A percentile compares a stretch with the other conserved stretches of the same genome.
Evolutionary conservation across 768 basidiomycete species (phyloP).

Genomic region (Podaxis rugospora): DNA sequence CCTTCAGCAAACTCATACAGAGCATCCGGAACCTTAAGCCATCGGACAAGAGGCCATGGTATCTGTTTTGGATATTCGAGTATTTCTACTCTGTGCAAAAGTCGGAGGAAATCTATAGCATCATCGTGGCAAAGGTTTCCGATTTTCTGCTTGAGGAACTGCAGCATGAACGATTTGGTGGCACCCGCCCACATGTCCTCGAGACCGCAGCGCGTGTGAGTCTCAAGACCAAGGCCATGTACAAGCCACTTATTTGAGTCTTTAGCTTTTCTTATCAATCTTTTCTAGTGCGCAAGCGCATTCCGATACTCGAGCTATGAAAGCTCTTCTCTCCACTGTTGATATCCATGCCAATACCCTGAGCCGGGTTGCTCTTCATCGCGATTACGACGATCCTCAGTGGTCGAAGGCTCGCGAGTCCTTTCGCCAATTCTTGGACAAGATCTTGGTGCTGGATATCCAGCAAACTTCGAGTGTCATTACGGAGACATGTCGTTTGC

Average conservation of each 20-base stretch:
- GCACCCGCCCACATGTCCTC: slow-evolving; percentile 57
- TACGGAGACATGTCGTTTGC: slow-evolving; percentile 25
- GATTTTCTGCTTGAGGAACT: slow-evolving; percentile 77
- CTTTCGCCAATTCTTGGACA: slow-evolving; percentile 31
- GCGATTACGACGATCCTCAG: slow-evolving; percentile 24
- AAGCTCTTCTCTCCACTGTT: slow-evolving; percentile 25
- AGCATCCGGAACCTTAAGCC: slow-evolving; percentile 17
- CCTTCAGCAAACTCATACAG: slow-evolving; percentile 44
- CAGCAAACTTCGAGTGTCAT: slow-evolving; percentile 25
- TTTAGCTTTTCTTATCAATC: slow-evolving; percentile 28
- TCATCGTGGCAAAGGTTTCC: slow-evolving; percentile 67
- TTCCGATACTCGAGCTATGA: slow-evolving; percentile 16
- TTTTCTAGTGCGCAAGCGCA: slow-evolving; percentile 20
- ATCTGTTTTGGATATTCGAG: slow-evolving; percentile 62
- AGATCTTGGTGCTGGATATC: slow-evolving; percentile 28
- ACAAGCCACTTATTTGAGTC: slow-evolving; percentile 2
- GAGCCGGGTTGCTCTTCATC: slow-evolving; percentile 32
- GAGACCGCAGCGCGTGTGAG: slow-evolving; percentile 60
- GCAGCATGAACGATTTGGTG: slow-evolving; percentile 70
- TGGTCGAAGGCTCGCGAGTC: slow-evolving; percentile 32
- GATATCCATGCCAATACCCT: slow-evolving; percentile 36
- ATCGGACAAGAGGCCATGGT: slow-evolving; percentile 36
- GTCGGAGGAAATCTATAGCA: slow-evolving; percentile 40
- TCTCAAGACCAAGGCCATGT: slow-evolving; percentile 1
- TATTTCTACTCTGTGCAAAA: slow-evolving; percentile 55